phyloP scores from a whole-genome alignment of 1,139 yeast genomes.

The Scheffersomyces parashehatae region DNA sequence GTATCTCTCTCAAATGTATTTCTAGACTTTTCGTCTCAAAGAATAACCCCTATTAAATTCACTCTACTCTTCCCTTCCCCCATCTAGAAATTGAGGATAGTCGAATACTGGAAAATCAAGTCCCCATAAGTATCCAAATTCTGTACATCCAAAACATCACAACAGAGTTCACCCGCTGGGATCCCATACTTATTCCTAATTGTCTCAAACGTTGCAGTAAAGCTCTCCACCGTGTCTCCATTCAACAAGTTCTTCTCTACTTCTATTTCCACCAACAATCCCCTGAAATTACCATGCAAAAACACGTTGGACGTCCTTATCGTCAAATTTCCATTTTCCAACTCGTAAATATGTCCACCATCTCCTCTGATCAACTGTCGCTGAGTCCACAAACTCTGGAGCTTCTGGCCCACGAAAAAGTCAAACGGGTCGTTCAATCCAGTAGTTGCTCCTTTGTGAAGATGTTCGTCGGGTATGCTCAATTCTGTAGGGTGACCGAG shows the following conservation, averaged over 20 bases:
- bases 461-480: conserved; percentile 39
- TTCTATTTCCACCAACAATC: conserved; percentile 63
- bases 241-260: conserved; percentile 10
- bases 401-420: conserved; percentile 49
- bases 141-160: conserved; percentile 29
- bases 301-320: conserved; percentile 71
- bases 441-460: conserved; percentile 47
- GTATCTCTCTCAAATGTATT: too few relatives aligned
- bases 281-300: conserved; percentile 73
- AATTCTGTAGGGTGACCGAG: conserved; percentile 12
- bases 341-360: conserved; percentile 65
- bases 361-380: conserved; percentile 78
- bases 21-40: too few relatives aligned
- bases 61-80: too few relatives aligned
- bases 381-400: conserved; percentile 71
- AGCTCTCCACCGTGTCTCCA: conserved; percentile 11
- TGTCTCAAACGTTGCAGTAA: conserved; percentile 23
- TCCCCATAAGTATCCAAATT: conserved; percentile 40
- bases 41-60: too few relatives aligned
- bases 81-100: conserved; percentile 40
- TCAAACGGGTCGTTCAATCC: conserved; percentile 55
- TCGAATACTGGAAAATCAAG: conserved; percentile 48
- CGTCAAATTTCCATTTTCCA: conserved; percentile 47
- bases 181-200: conserved; percentile 39
- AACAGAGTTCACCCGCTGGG: conserved; percentile 42